Conservation (phyloP, 495 filamentous ascomycete species). For the Penicillium ochrochloron region DNA sequence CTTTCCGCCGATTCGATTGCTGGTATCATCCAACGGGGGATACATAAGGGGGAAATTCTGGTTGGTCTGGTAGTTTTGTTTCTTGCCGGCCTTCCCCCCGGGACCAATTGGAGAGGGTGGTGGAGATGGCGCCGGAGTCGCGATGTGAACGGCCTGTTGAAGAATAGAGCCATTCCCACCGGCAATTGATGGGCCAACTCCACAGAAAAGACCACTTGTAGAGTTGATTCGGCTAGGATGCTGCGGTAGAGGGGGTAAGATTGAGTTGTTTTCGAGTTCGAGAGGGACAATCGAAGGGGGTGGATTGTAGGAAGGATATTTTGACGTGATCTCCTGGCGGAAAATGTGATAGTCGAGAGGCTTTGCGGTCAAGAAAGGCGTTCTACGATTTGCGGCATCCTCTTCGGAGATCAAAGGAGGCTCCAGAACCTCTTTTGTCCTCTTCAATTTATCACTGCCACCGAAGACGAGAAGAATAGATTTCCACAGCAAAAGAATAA, state of each 20-base stretch:
- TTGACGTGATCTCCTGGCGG: conserved; percentile 96
- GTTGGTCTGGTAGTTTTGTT: conserved; percentile 99
- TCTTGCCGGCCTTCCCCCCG: conserved; percentile 93
- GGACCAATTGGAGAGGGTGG: conserved; percentile 87
- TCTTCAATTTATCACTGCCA: conserved; percentile 69
- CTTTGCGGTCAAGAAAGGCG: conserved; percentile 79
- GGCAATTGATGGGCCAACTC: conserved; percentile 45
- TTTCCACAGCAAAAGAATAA: conserved; percentile 90
- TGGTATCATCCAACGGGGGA: conserved; percentile 81
- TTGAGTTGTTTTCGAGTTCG: conserved; percentile 86
- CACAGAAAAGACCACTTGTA: conserved; percentile 47
- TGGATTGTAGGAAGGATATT: conserved; percentile 95
- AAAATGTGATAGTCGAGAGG: conserved; percentile 96
- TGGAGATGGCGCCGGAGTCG: conserved; percentile 95
- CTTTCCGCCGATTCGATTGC: conserved; percentile 86
- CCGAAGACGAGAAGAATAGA: conserved; percentile 84
- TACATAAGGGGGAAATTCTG: conserved; percentile 99
- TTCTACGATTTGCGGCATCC: conserved; percentile 41
- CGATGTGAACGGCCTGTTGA: conserved; percentile 95
- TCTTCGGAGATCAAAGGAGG: conserved; percentile 39
- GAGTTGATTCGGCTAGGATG: conserved; percentile 61
- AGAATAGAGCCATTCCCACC: conserved; percentile 76
- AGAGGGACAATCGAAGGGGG: conserved; percentile 82
- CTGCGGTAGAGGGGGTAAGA: conserved; percentile 82
- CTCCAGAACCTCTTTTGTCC: conserved; percentile 65